Evolutionary conservation across 768 basidiomycete species (phyloP).

Genomic region (Paxillus ammoniavirescens): DNA sequence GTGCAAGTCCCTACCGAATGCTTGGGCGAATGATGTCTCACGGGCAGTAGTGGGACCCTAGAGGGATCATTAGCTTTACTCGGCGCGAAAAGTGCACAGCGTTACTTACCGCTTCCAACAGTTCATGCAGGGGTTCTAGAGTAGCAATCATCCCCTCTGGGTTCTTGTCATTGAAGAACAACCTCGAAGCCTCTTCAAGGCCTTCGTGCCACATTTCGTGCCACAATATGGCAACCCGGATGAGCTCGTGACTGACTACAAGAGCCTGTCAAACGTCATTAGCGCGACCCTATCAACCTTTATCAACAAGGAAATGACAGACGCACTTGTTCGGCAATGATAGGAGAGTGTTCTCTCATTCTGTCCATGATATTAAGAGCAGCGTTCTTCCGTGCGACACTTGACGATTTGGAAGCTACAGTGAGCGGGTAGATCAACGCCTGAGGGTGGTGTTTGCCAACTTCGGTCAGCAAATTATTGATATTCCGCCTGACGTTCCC

Average conservation of each 20-base stretch:
- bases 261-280: constrained; percentile 51
- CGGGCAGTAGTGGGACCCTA: constrained; percentile 93
- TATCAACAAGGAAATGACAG: neutral
- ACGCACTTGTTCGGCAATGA: constrained; percentile 81
- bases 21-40: constrained; percentile 93
- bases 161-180: constrained; percentile 97
- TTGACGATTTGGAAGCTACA: constrained; percentile 95
- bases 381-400: constrained; percentile 73
- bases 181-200: constrained; percentile 92
- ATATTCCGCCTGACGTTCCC: constrained; percentile 85
- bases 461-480: constrained; percentile 81
- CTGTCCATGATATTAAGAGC: constrained; percentile 86
- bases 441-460: constrained; percentile 96
- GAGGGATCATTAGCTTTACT: constrained; percentile 2
- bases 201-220: constrained; percentile 99
- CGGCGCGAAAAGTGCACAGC: neutral
- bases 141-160: constrained; percentile 95
- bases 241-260: constrained; percentile 90
- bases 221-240: constrained; percentile 97
- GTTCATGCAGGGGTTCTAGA: constrained; percentile 88
- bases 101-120: constrained; percentile 76
- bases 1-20: constrained; percentile 87
- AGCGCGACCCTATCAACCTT: constrained; percentile 1
- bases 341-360: constrained; percentile 88
- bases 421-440: constrained; percentile 94